These are phyloP conservation scores for Boletus rex-veris DNA, from an alignment of 768 basidiomycete genomes.

Conservation along the genomic window DNA sequence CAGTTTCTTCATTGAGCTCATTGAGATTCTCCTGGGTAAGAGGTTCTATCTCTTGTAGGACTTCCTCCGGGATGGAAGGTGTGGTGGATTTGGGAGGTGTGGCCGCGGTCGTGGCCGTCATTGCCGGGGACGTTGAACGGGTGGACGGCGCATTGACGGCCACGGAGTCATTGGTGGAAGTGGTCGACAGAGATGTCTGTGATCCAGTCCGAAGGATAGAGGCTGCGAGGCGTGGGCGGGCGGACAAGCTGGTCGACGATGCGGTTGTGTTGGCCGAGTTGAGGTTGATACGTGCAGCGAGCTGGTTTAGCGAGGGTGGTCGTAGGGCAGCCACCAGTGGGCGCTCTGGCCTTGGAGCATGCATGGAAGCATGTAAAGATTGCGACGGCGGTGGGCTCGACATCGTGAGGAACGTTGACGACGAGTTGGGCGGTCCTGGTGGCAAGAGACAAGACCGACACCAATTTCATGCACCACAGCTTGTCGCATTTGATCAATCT, in stretches of 20 bases:
- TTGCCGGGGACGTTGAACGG: constrained; percentile 61
- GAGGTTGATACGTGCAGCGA: constrained; percentile 71
- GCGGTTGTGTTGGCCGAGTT: constrained; percentile 27
- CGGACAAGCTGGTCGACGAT: constrained; percentile 28
- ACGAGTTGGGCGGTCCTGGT: constrained; percentile 6
- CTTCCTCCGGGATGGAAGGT: constrained; percentile 36
- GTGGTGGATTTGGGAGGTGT: constrained; percentile 41
- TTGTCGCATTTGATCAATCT: background rate
- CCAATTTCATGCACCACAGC: background rate
- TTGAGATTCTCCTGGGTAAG: constrained; percentile 67
- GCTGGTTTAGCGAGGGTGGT: constrained; percentile 74
- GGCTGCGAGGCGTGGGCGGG: constrained; percentile 71
- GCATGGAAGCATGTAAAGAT: constrained; percentile 30
- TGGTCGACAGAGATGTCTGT: constrained; percentile 50
- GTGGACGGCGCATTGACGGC: constrained; percentile 66
- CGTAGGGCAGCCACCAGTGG: constrained; percentile 34
- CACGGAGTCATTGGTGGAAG: constrained; percentile 53
- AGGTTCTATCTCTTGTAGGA: constrained; percentile 36
- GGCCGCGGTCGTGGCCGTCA: constrained; percentile 45
- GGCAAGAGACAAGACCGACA: constrained; percentile 14
- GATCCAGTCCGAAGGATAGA: constrained; percentile 63
- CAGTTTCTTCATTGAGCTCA: constrained; percentile 56
- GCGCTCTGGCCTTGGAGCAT: constrained; percentile 39
- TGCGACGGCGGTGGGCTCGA: constrained; percentile 31
- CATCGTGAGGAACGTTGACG: constrained; percentile 22